Base-by-base conservation (phyloP, 1,284 basidiomycete genomes). In the Pisolithus thermaeus region DNA sequence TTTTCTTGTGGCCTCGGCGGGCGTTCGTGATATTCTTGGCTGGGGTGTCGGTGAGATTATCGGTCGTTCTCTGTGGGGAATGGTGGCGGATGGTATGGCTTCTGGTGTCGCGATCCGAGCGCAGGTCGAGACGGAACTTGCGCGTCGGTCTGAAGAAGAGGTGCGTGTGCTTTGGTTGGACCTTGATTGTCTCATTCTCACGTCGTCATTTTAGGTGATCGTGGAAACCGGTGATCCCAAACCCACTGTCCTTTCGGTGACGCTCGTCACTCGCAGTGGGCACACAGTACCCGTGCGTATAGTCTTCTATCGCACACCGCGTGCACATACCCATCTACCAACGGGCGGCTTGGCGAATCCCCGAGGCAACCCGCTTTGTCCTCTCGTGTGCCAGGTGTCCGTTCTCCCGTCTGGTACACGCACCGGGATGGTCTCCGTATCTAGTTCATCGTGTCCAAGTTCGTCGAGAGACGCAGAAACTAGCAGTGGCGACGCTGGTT, bases 11-110 rank as follows among this genome's bases (percentile, higher is more conserved):
- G 75, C 77, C 4, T 78, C 79, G 27, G 62, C 69, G 7, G 75
- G 73, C 6, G 73, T 80, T 45, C 67, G 70, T 49, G 74, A 78
- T 44, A 71, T 87, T 3, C 73, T 88, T 7, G 84, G 85, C 38
- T 87, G 84, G 77, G 77, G 79, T 50, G 74, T 80, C 6, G 77
- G 79, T 44, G 88, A 90, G 63, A 69, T 90, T 36, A 75, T 89
- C 51, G 88, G 88, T 54, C 76, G 81, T 67, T 74, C 75, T 44
- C 64, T 90, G 49, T 72, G 73, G 59, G 73, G 82, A 58, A 71
- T 90, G 56, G 56, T 75, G 45, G 61, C 61, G 37, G 70, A 63
- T 57, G 46, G 52, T 49, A 54, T 52, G 11, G 20, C 16, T 2
- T 12, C 44, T 8, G 12, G 44, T 46, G 32, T 49, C 42, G 38